phyloP scores from a whole-genome alignment of 2,329 filamentous ascomycete species.

The Lachnellula subtilissima region DNA sequence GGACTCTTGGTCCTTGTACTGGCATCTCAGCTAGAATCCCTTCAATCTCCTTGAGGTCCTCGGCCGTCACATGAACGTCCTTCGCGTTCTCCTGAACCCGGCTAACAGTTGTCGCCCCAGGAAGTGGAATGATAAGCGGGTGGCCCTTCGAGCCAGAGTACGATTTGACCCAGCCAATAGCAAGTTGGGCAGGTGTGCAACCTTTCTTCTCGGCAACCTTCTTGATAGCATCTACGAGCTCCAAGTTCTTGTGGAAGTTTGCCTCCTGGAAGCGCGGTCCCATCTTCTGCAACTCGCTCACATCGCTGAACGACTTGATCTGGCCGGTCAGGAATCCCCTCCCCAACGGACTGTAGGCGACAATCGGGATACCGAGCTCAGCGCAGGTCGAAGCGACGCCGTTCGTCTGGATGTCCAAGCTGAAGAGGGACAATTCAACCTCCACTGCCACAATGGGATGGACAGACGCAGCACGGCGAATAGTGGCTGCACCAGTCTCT shows the following conservation, averaged over 20 bases:
- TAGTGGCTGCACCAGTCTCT: constrained; percentile 37
- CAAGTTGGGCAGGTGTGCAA: constrained; percentile 56
- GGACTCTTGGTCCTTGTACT: background rate
- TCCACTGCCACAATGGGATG: constrained; percentile 38
- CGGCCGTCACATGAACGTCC: constrained; percentile 21
- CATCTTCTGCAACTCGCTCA: constrained; percentile 48
- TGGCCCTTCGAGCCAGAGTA: constrained; percentile 7
- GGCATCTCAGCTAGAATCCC: constrained; percentile 9
- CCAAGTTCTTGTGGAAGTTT: constrained; percentile 59
- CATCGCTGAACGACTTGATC: constrained; percentile 45
- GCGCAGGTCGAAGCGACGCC: constrained; percentile 43
- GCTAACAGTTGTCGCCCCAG: constrained; percentile 24
- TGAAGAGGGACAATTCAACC: constrained; percentile 35
- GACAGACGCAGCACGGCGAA: constrained; percentile 34
- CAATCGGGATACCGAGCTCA: constrained; percentile 60
- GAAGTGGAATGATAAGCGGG: constrained; percentile 38
- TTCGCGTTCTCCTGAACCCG: constrained; percentile 29
- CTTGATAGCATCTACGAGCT: constrained; percentile 53
- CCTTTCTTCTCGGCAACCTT: constrained; percentile 54
- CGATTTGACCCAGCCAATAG: constrained; percentile 26
- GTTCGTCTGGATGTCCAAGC: constrained; percentile 29
- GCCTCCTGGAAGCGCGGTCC: constrained; percentile 59
- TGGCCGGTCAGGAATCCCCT: constrained; percentile 52
- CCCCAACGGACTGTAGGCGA: constrained; percentile 61
- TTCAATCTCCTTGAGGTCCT: constrained; percentile 28